phyloP scores from a whole-genome alignment of 1,284 basidiomycete genomes.

The Grifola frondosa region DNA sequence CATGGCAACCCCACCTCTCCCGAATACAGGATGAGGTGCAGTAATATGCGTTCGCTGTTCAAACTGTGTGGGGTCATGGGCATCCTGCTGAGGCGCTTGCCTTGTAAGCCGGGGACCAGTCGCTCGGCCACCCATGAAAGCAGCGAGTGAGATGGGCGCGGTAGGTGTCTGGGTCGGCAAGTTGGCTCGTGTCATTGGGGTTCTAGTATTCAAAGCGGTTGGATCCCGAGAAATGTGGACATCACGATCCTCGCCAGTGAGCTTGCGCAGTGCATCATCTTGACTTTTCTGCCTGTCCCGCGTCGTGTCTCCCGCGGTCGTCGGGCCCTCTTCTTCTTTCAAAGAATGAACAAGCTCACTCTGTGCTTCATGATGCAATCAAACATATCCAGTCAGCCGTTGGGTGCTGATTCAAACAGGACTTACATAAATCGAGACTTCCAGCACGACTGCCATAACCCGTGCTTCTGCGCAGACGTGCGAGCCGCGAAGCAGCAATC shows the following conservation, averaged over 20 bases:
- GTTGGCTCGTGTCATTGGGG: conserved; percentile 6
- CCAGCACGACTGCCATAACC: conserved; percentile 42
- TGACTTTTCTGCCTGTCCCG: conserved; percentile 42
- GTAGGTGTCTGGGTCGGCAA: conserved; percentile 23
- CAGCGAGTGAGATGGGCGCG: conserved; percentile 65
- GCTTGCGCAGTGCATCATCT: conserved; percentile 46
- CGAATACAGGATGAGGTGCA: conserved; percentile 71
- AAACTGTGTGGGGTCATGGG: conserved; percentile 63
- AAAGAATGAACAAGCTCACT: conserved; percentile 20
- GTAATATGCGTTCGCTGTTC: conserved; percentile 53
- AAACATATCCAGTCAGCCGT: background rate
- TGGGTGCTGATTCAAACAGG: background rate
- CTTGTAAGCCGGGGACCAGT: conserved; percentile 68
- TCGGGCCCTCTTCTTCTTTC: conserved; percentile 24
- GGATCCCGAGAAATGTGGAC: too few relatives aligned
- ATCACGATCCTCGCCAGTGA: conserved; percentile 27
- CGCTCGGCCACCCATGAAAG: conserved; percentile 75
- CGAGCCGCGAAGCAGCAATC: conserved; percentile 67
- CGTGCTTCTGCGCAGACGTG: conserved; percentile 59
- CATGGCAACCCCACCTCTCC: conserved; percentile 69
- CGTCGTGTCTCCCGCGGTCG: conserved; percentile 28
- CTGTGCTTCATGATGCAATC: conserved; percentile 16
- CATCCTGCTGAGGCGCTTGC: conserved; percentile 69
- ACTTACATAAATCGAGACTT: conserved; percentile 48
- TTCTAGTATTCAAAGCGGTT: too few relatives aligned